These are phyloP conservation scores for Asterionellopsis glacialis DNA, from an alignment of 108 stramenopile genomes.

Conservation along the genomic window DNA sequence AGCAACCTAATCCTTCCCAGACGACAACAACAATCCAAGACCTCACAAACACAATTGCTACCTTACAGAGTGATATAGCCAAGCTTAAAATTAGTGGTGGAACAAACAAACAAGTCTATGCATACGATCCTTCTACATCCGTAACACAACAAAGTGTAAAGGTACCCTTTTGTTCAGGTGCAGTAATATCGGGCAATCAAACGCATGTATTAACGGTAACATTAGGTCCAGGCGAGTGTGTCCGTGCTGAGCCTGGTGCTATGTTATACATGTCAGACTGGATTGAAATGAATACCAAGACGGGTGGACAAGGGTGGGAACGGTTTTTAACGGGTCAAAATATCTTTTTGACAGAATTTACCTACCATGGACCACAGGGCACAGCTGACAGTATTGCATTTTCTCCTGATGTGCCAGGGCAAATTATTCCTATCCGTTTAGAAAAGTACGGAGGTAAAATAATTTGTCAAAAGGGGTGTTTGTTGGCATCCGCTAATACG, in stretches of 20 bases:
- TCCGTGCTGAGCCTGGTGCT: slow-evolving; percentile 54
- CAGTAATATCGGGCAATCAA: slow-evolving; percentile 17
- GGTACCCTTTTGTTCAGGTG: too few relatives aligned
- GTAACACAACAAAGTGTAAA: too few relatives aligned
- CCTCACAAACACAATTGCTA: too few relatives aligned
- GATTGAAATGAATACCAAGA: slow-evolving; percentile 33
- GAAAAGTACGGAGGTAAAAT: slow-evolving; percentile 46
- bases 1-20: too few relatives aligned
- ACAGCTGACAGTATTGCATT: slow-evolving; percentile 40
- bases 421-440: slow-evolving; percentile 44
- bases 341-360: slow-evolving; percentile 58
- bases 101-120: too few relatives aligned
- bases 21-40: too few relatives aligned
- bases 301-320: slow-evolving; percentile 9
- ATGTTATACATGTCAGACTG: slow-evolving; percentile 50
- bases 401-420: slow-evolving; percentile 49
- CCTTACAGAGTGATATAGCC: too few relatives aligned
- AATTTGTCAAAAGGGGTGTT: slow-evolving; percentile 49
- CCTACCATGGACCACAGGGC: slow-evolving; percentile 32
- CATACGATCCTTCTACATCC: too few relatives aligned
- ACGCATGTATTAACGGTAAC: slow-evolving; percentile 23
- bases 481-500: slow-evolving; percentile 45
- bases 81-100: too few relatives aligned
- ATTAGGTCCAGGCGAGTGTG: slow-evolving; percentile 31
- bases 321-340: slow-evolving; percentile 54